These are phyloP conservation scores for Coemansia sp. DNA, from an alignment of 192 early-diverging fungal species.

Conservation along the genomic window DNA sequence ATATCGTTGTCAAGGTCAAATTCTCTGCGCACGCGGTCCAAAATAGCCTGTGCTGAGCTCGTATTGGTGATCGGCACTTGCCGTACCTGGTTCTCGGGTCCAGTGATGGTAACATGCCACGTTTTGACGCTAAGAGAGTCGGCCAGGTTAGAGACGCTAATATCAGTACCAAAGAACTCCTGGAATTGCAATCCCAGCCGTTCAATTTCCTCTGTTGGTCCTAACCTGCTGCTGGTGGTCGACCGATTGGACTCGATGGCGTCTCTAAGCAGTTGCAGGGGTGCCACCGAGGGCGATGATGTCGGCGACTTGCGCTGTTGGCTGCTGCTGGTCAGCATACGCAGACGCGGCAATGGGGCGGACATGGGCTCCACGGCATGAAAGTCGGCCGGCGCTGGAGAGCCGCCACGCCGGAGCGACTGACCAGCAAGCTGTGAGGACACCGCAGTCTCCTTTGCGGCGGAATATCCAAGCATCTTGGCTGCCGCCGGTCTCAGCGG, in stretches of 20 bases:
- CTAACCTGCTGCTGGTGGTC: background rate
- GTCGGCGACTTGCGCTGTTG: constrained; percentile 15
- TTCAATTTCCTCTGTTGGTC: constrained; percentile 35
- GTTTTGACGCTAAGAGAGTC: constrained; percentile 49
- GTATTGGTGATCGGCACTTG: constrained; percentile 76
- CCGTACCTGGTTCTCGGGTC: constrained; percentile 76
- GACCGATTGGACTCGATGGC: constrained; percentile 16
- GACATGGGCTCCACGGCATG: constrained; percentile 35
- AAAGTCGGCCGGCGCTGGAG: background rate
- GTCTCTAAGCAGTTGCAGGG: constrained; percentile 21
- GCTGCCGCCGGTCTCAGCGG: background rate
- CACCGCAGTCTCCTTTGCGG: background rate
- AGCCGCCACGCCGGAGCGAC: constrained; percentile 6
- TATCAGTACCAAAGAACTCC: constrained; percentile 55
- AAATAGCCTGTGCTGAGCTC: constrained; percentile 66
- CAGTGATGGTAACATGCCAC: constrained; percentile 74
- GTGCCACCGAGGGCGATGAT: constrained; percentile 17
- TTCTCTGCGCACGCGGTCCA: constrained; percentile 73
- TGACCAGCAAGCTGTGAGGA: constrained; percentile 24
- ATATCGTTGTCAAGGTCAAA: constrained; percentile 76
- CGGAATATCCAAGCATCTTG: background rate
- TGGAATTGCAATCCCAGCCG: constrained; percentile 50
- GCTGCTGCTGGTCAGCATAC: constrained; percentile 26
- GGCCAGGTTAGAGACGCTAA: constrained; percentile 45
- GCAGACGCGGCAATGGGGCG: constrained; percentile 37